Percentiles rank a stretch among this genome's conserved stretches.
These are phyloP conservation scores for Aspergillus hancockii DNA, from an alignment of 495 filamentous ascomycete genomes.

Conservation along the genomic window DNA sequence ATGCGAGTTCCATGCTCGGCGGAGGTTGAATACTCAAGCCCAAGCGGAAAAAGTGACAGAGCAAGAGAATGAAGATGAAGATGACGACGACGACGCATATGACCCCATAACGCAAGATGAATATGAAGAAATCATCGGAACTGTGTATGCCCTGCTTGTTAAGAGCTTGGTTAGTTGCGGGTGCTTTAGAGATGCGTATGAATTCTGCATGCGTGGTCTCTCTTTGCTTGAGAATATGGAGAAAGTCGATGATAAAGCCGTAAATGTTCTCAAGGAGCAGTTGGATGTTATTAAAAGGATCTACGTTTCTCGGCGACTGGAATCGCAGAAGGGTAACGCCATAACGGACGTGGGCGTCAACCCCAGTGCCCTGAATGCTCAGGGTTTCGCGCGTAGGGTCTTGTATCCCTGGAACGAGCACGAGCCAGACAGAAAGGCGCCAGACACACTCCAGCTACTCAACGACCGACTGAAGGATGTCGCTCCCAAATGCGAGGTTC, in stretches of 20 bases:
- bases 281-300: constrained; percentile 30
- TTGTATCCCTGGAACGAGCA: constrained; percentile 92
- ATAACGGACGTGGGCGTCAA: constrained; percentile 37
- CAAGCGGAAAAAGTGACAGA: constrained; percentile 19
- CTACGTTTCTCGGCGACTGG: constrained; percentile 26
- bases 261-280: constrained; percentile 25
- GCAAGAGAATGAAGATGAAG: constrained; percentile 22
- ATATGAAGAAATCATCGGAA: constrained; percentile 41
- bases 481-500: constrained; percentile 70
- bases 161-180: constrained; percentile 64
- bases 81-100: constrained; percentile 40
- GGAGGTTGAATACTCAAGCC: constrained; percentile 17
- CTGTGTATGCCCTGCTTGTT: constrained; percentile 47
- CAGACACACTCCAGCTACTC: constrained; percentile 63
- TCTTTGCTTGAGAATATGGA: constrained; percentile 31
- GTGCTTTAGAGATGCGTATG: constrained; percentile 68
- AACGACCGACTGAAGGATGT: constrained; percentile 64
- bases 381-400: constrained; percentile 77
- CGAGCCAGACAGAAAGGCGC: constrained; percentile 80
- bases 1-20: constrained; percentile 44
- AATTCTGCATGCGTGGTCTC: constrained; percentile 57
- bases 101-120: constrained; percentile 41
- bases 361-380: constrained; percentile 60
- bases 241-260: constrained; percentile 17
- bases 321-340: constrained; percentile 26